These are phyloP conservation scores for Cryptosporidium ryanae DNA, from an alignment of 169 alveolate species.

Conservation along the genomic window DNA sequence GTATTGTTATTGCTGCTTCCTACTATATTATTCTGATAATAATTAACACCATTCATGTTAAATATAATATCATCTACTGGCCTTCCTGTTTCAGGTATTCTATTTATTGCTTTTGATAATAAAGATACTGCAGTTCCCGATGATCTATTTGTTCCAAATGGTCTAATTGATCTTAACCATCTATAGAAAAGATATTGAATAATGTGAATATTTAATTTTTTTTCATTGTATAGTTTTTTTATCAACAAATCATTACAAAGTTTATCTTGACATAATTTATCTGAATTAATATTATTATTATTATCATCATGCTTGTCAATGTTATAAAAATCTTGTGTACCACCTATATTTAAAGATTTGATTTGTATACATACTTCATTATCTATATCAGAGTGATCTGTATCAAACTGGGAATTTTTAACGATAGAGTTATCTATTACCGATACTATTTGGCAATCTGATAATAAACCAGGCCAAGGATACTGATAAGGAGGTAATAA, in stretches of 20 bases:
- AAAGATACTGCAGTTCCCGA: neutral
- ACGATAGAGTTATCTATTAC: neutral
- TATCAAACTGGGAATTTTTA: neutral
- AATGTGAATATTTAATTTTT: slow-evolving; percentile 26
- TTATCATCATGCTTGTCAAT: neutral
- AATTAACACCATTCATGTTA: slow-evolving; percentile 24
- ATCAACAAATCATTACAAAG: neutral
- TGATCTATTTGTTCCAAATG: neutral
- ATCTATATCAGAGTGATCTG: neutral
- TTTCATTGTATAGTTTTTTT: slow-evolving; percentile 10
- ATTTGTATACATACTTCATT: neutral
- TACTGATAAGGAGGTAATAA: slow-evolving; percentile 68
- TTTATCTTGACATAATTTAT: neutral
- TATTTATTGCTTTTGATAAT: slow-evolving; percentile 4
- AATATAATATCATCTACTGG: slow-evolving; percentile 46
- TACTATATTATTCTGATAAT: neutral
- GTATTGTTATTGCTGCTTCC: neutral
- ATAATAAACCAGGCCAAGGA: slow-evolving; percentile 71
- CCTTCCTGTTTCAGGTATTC: slow-evolving; percentile 47
- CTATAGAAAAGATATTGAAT: slow-evolving; percentile 64
- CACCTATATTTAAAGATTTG: slow-evolving; percentile 55
- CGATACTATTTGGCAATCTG: slow-evolving; percentile 42
- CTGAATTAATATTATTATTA: neutral
- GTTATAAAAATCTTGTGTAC: neutral
- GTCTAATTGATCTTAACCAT: slow-evolving; percentile 60